A percentile compares a stretch with the other conserved stretches of the same genome.
These are phyloP conservation scores for Fraxinus albicans DNA, from an alignment of 305 asterid species.

Conservation along the genomic window DNA sequence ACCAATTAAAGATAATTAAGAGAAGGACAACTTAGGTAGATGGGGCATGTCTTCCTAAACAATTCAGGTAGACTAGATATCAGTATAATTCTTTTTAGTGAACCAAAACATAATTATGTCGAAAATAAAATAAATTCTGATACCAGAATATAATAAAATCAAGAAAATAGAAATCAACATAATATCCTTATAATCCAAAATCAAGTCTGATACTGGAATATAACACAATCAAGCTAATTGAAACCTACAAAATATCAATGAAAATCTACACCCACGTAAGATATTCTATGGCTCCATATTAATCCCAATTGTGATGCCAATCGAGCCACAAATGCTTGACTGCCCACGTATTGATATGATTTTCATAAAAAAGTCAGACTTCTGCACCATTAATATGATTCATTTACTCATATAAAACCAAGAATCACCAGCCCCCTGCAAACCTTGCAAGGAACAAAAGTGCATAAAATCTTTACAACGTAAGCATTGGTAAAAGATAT, in stretches of 20 bases:
- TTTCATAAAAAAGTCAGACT: constrained; percentile 19
- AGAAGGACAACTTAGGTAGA: not conserved
- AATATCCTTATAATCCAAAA: not conserved
- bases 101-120: not conserved
- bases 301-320: constrained; percentile 14
- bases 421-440: not conserved
- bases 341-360: constrained; percentile 13
- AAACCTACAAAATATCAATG: not conserved
- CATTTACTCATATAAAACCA: constrained; percentile 11
- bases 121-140: not conserved
- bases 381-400: constrained; percentile 22
- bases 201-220: not conserved
- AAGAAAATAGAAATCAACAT: not conserved
- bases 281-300: constrained; percentile 11
- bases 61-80: not conserved
- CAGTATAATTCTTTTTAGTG: not conserved
- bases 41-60: not conserved
- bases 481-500: not conserved
- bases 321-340: constrained; percentile 11
- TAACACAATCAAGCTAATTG: not conserved
- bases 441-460: constrained; percentile 6
- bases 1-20: not conserved
- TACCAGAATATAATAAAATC: not conserved
- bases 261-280: constrained; percentile 9
- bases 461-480: not conserved